Evolutionary conservation across 73 alveolate species (phyloP).

Genomic region (Tetrahymena malaccensis): DNA sequence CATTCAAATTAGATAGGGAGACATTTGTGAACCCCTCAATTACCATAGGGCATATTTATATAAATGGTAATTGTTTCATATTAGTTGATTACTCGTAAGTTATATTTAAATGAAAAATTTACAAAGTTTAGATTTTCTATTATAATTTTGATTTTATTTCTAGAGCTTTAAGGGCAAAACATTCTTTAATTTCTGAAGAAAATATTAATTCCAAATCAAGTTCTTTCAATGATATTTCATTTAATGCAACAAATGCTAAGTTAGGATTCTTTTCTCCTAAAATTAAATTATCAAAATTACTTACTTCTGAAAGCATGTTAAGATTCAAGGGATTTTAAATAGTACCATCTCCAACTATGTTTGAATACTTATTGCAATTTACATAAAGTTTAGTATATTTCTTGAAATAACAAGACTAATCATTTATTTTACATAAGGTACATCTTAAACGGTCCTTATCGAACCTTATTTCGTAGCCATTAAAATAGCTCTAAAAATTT

Average conservation of each 20-base stretch:
- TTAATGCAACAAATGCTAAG: neutral
- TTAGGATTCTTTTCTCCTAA: neutral
- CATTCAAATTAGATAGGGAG: neutral
- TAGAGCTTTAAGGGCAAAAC: neutral
- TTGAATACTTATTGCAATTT: neutral
- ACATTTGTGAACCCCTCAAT: neutral
- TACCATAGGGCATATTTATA: neutral
- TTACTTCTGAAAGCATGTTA: neutral
- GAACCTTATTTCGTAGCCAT: neutral
- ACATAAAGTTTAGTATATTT: neutral
- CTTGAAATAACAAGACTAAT: neutral
- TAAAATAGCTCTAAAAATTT: neutral
- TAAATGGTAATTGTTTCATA: neutral
- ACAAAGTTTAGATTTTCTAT: neutral
- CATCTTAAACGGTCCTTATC: neutral
- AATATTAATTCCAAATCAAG: neutral
- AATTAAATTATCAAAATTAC: neutral
- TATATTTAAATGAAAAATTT: neutral
- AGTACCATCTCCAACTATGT: neutral
- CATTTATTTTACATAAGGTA: neutral
- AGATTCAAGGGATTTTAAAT: neutral
- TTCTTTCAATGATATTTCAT: neutral
- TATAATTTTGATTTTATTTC: neutral
- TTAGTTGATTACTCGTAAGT: neutral
- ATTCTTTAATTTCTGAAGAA: neutral